These are phyloP conservation scores for Microbotryum silenes-acaulis DNA, from an alignment of 1,284 basidiomycete species.

Conservation along the genomic window DNA sequence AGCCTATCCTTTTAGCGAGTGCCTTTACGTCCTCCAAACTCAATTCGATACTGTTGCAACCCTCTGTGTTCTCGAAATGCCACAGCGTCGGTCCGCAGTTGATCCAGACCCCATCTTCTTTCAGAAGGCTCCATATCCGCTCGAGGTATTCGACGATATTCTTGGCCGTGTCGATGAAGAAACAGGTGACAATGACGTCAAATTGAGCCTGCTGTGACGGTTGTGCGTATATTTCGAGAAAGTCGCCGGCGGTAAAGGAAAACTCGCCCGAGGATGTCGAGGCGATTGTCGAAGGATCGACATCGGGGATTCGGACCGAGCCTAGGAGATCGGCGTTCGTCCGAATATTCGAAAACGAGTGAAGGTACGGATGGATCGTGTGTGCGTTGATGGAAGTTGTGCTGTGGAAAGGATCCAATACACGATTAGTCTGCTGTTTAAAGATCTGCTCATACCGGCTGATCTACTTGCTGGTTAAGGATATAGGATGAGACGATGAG, in stretches of 20 bases:
- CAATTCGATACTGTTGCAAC: constrained; percentile 71
- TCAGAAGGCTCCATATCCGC: constrained; percentile 68
- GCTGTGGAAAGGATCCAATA: constrained; percentile 42
- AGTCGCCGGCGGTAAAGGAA: constrained; percentile 83
- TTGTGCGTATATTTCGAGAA: constrained; percentile 73
- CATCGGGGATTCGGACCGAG: constrained; percentile 68
- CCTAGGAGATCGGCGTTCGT: constrained; percentile 56
- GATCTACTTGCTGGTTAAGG: constrained; percentile 22
- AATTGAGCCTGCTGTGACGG: constrained; percentile 50
- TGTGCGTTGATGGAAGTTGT: constrained; percentile 60
- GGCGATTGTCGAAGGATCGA: constrained; percentile 65
- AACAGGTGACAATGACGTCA: constrained; percentile 88
- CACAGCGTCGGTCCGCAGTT: constrained; percentile 88
- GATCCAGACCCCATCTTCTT: constrained; percentile 80
- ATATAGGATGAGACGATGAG: constrained; percentile 24
- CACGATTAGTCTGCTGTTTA: too few relatives aligned
- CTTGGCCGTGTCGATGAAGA: constrained; percentile 95
- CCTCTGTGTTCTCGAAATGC: constrained; percentile 87
- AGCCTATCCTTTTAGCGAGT: constrained; percentile 68
- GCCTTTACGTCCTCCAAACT: constrained; percentile 78
- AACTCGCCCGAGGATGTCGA: constrained; percentile 49
- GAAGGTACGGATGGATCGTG: constrained; percentile 76
- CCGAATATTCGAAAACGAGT: constrained; percentile 74
- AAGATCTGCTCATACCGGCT: too few relatives aligned
- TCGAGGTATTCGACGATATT: constrained; percentile 85